phyloP scores from a whole-genome alignment of 352 stramenopile genomes.

The Globisporangium irregulare region DNA sequence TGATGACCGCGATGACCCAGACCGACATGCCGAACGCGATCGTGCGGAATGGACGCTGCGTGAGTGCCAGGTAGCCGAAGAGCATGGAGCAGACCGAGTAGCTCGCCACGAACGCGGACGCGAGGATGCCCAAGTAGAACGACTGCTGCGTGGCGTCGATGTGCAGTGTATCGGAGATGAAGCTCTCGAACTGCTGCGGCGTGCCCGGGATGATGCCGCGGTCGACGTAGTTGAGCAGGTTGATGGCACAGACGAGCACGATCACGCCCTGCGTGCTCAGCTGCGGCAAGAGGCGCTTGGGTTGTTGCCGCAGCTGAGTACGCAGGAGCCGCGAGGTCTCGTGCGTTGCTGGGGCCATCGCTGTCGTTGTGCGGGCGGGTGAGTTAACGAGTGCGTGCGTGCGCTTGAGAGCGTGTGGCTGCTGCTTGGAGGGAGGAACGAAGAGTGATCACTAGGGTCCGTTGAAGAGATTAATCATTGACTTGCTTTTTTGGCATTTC shows the following conservation, averaged over 20 bases:
- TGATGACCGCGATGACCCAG: constrained; percentile 49
- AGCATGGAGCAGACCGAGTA: constrained; percentile 91
- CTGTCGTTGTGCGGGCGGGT: neutral
- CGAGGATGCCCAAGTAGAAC: constrained; percentile 85
- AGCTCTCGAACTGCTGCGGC: constrained; percentile 90
- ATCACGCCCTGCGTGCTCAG: constrained; percentile 65
- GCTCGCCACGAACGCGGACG: constrained; percentile 93
- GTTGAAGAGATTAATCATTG: neutral
- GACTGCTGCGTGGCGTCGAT: constrained; percentile 59
- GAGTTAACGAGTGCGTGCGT: neutral
- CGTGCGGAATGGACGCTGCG: constrained; percentile 87
- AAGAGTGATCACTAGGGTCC: neutral
- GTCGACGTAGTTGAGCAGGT: constrained; percentile 94
- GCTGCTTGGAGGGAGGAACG: neutral
- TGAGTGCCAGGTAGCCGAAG: constrained; percentile 89
- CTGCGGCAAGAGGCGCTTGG: constrained; percentile 16
- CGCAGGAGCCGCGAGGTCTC: neutral
- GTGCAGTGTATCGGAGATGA: constrained; percentile 78
- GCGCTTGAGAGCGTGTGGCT: too few species aligned
- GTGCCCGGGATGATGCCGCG: constrained; percentile 94
- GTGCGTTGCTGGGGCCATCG: neutral
- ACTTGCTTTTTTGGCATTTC: too few species aligned
- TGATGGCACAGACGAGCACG: constrained; percentile 84
- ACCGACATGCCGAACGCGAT: constrained; percentile 87
- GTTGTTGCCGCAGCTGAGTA: neutral